Conservation (phyloP, 306 rosid species). For the Sechiopsis laciniata region DNA sequence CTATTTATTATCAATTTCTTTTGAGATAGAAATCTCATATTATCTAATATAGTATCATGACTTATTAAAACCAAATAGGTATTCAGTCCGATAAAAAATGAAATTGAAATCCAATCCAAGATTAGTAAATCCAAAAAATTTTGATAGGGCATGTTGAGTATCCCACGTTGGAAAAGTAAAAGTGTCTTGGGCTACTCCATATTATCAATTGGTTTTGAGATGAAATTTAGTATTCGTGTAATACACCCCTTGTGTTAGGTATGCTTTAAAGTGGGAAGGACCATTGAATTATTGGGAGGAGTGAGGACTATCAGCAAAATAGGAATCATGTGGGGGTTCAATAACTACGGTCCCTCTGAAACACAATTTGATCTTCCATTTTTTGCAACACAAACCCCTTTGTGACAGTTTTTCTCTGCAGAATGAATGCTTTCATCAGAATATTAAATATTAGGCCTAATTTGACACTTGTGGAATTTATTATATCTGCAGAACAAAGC, state of each 20-base stretch:
- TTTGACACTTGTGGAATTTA: slow-evolving; percentile 8
- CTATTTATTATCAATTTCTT: too few relatives aligned
- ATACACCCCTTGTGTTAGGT: slow-evolving; percentile 11
- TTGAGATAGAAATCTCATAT: too few relatives aligned
- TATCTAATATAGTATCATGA: too few relatives aligned
- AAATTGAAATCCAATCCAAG: too few relatives aligned
- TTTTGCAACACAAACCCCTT: neutral
- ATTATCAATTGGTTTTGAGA: too few relatives aligned
- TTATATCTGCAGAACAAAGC: neutral
- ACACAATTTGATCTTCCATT: neutral
- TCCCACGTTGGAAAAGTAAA: too few relatives aligned
- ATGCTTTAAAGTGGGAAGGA: slow-evolving; percentile 2
- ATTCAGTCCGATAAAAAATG: too few relatives aligned
- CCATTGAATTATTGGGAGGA: slow-evolving; percentile 17
- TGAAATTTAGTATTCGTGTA: too few relatives aligned
- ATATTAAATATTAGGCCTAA: neutral
- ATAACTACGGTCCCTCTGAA: neutral
- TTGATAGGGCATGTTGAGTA: too few relatives aligned
- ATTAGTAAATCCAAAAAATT: too few relatives aligned
- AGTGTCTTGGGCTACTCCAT: too few relatives aligned
- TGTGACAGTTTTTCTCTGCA: neutral
- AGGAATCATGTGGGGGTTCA: slow-evolving; percentile 17
- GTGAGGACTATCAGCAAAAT: neutral
- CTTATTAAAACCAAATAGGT: too few relatives aligned
- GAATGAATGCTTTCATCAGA: slow-evolving; percentile 12